Base-by-base conservation (phyloP, 768 basidiomycete genomes). In the Dioszegia hungarica region DNA sequence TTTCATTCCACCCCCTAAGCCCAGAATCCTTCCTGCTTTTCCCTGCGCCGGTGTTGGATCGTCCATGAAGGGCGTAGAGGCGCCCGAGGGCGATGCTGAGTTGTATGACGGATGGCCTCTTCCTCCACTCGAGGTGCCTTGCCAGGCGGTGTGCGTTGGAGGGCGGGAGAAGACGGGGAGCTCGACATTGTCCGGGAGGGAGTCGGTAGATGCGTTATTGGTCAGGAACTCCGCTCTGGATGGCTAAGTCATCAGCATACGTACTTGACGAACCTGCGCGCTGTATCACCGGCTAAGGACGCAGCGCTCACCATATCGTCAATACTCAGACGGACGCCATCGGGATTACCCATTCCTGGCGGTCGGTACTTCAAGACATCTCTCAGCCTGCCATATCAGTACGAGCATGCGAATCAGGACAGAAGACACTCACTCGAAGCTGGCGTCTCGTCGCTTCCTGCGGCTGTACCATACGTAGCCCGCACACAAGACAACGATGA, bases 131-230 rank as follows among this genome's bases (percentile, higher is more conserved):
- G 40, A 41, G 45, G 3, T 3, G 15, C 27, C 28, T 14, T 17
- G 11, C 27, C 14, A 41, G 19, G 24, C 45, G 51, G 19, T 22
- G 56, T 5, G 52, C 39, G n/a, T n/a, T n/a, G 8, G 53, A 24
- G 11, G 20, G 40, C 36, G 46, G 48, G 25, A 20, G 27, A 15
- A 22, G 0, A 44, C 28, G 14, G 57, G 28, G 15, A 58, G 46
- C 15, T 64, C 64, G 5, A 68, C 53, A n/a, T 62, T 57, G 11
- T 54, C 29, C 5, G 69, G 69, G 1, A 71, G 61, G 11, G 66
- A 67, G 33, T 71, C 69, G 22, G 64, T 64, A 11, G 69, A 71
- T 0, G 64, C 66, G 48, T 71, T 68, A 37, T 68, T 63, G 38
- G 58, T 48, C 19, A 66, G 66, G 57, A 71, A 71, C 1, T 58